phyloP scores from a whole-genome alignment of 306 rosid species.

The Argentina anserina region DNA sequence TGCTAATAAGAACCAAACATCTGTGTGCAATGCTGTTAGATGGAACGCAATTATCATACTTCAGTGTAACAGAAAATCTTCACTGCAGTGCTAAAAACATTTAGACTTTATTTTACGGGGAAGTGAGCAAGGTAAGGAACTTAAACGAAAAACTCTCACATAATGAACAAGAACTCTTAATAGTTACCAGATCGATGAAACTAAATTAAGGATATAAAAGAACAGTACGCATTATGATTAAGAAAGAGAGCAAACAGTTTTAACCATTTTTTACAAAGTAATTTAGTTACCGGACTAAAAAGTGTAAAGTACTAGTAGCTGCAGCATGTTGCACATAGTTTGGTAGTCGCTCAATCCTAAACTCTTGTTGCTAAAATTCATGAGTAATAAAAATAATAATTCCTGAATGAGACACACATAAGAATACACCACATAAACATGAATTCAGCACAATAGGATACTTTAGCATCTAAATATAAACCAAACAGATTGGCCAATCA shows the following conservation, averaged over 20 bases:
- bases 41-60: background rate
- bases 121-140: background rate
- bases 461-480: background rate
- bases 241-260: too few species aligned
- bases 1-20: background rate
- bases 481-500: background rate
- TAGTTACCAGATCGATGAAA: background rate
- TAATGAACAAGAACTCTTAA: background rate
- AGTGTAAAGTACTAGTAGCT: background rate
- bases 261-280: background rate
- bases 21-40: background rate
- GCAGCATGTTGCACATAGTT: background rate
- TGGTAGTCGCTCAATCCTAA: background rate
- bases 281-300: background rate
- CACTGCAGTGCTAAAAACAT: too few species aligned
- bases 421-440: background rate
- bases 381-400: background rate
- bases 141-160: background rate
- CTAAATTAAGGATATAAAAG: background rate
- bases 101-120: background rate
- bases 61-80: too few species aligned
- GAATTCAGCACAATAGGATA: background rate
- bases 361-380: background rate
- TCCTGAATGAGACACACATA: background rate
- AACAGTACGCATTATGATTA: background rate